Percentiles rank a stretch among this genome's conserved stretches.
phyloP scores from a whole-genome alignment of 495 filamentous ascomycete genomes.

The Durotheca rogersii region DNA sequence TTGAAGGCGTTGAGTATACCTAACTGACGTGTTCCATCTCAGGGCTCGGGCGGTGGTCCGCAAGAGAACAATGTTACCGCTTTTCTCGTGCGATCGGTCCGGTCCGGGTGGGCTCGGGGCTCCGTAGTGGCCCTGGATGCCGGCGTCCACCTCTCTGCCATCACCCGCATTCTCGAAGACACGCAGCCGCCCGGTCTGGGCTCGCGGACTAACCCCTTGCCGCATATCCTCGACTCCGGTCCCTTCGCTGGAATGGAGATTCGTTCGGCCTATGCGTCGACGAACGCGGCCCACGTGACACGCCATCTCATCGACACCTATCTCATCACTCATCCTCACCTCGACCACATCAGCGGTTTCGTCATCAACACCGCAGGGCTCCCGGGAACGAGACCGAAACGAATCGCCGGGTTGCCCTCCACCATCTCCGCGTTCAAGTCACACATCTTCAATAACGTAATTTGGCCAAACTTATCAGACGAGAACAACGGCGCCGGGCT shows the following conservation, averaged over 20 bases:
- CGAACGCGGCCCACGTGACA: constrained; percentile 79
- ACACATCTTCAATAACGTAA: constrained; percentile 95
- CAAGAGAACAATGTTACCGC: constrained; percentile 87
- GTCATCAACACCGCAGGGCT: constrained; percentile 89
- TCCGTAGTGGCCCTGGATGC: constrained; percentile 90
- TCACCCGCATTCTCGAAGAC: constrained; percentile 65
- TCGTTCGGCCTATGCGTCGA: constrained; percentile 58
- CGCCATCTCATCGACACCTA: constrained; percentile 78
- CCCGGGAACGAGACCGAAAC: constrained; percentile 71
- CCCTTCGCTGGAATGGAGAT: constrained; percentile 78
- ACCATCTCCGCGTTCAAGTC: constrained; percentile 86
- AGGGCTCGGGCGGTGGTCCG: constrained; percentile 92
- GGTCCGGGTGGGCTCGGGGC: constrained; percentile 73
- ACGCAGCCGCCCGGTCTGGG: constrained; percentile 50
- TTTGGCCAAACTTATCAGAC: constrained; percentile 97
- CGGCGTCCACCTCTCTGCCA: constrained; percentile 83
- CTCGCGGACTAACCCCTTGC: constrained; percentile 31
- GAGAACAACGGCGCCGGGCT: constrained; percentile 93
- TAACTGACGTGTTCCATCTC: constrained; percentile 23
- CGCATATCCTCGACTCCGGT: constrained; percentile 42
- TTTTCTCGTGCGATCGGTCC: constrained; percentile 77
- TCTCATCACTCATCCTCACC: constrained; percentile 89
- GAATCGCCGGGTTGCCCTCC: constrained; percentile 77
- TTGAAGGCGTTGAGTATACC: constrained; percentile 28
- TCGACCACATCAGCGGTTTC: constrained; percentile 89